phyloP scores from a whole-genome alignment of 2,329 filamentous ascomycete species.

The Calonectria pteridis region DNA sequence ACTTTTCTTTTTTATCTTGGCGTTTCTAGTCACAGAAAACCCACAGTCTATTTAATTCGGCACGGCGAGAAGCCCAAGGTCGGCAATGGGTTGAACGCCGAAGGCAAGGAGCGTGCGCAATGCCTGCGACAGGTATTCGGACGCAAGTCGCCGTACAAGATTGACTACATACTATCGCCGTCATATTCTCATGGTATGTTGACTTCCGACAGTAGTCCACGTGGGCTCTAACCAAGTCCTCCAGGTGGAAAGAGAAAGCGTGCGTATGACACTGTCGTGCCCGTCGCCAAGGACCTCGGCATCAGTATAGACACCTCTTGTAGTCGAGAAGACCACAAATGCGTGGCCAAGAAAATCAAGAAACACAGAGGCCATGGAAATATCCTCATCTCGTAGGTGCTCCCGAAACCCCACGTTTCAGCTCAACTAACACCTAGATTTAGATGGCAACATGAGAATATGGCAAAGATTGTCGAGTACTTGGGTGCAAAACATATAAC shows the following conservation, averaged over 20 bases:
- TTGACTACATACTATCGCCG: background rate
- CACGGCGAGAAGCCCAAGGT: background rate
- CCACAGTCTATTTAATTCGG: background rate
- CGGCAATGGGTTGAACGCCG: background rate
- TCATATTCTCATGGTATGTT: background rate
- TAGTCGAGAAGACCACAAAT: background rate
- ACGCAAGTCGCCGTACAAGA: background rate
- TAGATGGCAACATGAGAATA: background rate
- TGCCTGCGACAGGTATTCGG: background rate
- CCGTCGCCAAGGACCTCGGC: background rate
- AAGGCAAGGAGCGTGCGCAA: background rate
- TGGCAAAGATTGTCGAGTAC: background rate
- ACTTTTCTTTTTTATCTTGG: background rate
- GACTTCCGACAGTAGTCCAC: background rate
- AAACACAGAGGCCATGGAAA: background rate
- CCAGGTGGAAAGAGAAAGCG: background rate
- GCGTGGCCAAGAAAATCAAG: background rate
- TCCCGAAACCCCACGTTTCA: accelerated
- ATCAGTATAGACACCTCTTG: background rate
- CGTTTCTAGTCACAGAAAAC: background rate
- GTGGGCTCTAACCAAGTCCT: background rate
- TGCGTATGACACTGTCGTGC: background rate
- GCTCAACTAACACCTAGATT: background rate
- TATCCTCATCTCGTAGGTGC: background rate
- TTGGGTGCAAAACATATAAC: background rate